Percentiles rank a stretch among this genome's conserved stretches.
phyloP scores from a whole-genome alignment of 306 rosid species.

The Dalbergia cochinchinensis region DNA sequence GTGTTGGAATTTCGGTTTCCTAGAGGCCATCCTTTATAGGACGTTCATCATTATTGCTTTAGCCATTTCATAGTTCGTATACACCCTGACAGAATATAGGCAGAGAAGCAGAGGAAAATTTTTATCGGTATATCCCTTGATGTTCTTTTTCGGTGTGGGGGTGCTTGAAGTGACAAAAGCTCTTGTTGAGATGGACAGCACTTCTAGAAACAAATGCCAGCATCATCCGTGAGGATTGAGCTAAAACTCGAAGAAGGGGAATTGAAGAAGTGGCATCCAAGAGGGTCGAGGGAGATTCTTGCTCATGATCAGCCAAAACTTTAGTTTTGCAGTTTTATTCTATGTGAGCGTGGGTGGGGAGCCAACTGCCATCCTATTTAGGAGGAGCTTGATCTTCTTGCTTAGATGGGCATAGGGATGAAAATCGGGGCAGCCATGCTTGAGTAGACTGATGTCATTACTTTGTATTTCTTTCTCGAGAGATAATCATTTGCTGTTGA shows the following conservation, averaged over 20 bases:
- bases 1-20: slow-evolving; percentile 5
- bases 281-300: neutral
- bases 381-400: slow-evolving; percentile 32
- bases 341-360: slow-evolving; percentile 25
- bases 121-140: neutral
- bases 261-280: neutral
- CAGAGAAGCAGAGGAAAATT: neutral
- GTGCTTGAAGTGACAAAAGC: neutral
- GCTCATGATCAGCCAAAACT: neutral
- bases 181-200: neutral
- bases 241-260: neutral
- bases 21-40: neutral
- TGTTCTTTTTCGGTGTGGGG: neutral
- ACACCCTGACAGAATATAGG: neutral
- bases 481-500: slow-evolving; percentile 5
- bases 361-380: slow-evolving; percentile 6
- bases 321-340: slow-evolving; percentile 1
- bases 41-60: neutral
- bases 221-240: slow-evolving; percentile 14
- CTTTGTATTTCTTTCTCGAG: neutral
- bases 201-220: neutral
- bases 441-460: slow-evolving; percentile 17
- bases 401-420: slow-evolving; percentile 17
- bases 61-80: slow-evolving; percentile 19
- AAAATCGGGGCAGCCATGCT: slow-evolving; percentile 1